phyloP scores from a whole-genome alignment of 225 moss, liverwort and hornwort genomes.

The Antitrichia curtipendula region DNA sequence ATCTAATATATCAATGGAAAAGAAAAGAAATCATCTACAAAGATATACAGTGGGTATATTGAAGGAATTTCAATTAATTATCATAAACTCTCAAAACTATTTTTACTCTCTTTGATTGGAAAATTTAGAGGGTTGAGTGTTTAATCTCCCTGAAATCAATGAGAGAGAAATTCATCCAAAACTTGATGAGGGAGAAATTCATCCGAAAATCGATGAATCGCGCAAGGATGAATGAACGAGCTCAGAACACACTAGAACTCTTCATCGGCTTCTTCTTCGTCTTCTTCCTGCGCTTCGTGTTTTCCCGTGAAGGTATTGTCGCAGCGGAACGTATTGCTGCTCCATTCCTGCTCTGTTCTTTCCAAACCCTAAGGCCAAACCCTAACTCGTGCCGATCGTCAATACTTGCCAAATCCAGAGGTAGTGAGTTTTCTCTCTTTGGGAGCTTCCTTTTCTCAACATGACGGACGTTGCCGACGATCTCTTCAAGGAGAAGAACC shows the following conservation, averaged over 20 bases:
- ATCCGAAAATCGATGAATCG: neutral
- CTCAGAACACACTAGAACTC: neutral
- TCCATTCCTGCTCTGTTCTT: neutral
- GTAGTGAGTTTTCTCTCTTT: no score
- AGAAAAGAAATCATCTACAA: neutral
- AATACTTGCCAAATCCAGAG: neutral
- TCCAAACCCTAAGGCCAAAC: neutral
- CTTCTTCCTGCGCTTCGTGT: neutral
- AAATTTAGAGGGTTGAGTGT: neutral
- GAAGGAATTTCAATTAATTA: neutral
- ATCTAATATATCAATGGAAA: neutral
- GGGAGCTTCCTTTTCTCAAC: neutral
- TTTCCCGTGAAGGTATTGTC: neutral
- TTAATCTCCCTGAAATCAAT: neutral
- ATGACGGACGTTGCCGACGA: slow-evolving; percentile 72
- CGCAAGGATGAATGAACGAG: neutral
- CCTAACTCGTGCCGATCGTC: neutral
- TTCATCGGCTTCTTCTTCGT: neutral
- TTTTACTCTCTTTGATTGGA: neutral
- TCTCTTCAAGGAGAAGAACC: slow-evolving; percentile 90
- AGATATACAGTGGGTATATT: neutral
- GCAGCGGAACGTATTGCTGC: neutral
- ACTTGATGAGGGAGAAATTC: neutral
- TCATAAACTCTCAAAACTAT: neutral
- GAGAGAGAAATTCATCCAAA: neutral